These are phyloP conservation scores for Claviceps pusilla DNA, from an alignment of 2,329 filamentous ascomycete species.

Conservation along the genomic window DNA sequence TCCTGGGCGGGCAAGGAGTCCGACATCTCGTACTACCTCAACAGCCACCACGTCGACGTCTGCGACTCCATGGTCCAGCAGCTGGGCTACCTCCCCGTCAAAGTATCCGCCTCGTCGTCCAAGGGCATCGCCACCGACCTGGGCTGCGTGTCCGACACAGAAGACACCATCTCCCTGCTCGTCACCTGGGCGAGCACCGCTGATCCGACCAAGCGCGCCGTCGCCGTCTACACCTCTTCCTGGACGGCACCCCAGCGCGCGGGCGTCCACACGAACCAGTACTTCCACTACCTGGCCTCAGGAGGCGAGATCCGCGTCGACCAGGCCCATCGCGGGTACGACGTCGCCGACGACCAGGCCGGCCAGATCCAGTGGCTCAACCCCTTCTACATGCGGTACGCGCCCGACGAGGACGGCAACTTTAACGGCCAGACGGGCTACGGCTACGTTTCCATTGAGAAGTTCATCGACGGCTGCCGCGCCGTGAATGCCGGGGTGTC, in stretches of 20 bases:
- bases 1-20: constrained; percentile 84
- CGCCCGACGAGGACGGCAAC: constrained; percentile 87
- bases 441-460: constrained; percentile 88
- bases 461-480: constrained; percentile 80
- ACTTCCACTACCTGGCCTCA: constrained; percentile 84
- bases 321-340: constrained; percentile 88
- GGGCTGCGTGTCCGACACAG: constrained; percentile 66
- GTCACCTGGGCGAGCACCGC: constrained; percentile 72
- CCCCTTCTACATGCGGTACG: constrained; percentile 91
- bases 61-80: constrained; percentile 78
- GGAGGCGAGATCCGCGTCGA: constrained; percentile 78
- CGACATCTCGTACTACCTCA: constrained; percentile 92
- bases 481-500: constrained; percentile 62
- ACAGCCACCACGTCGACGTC: constrained; percentile 86
- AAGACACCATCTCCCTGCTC: constrained; percentile 84
- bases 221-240: constrained; percentile 81
- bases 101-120: constrained; percentile 63
- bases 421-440: constrained; percentile 85
- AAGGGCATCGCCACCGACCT: constrained; percentile 65
- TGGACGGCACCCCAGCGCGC: constrained; percentile 90
- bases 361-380: constrained; percentile 73
- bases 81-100: constrained; percentile 57
- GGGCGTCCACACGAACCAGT: constrained; percentile 91
- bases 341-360: constrained; percentile 68
- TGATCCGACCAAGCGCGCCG: constrained; percentile 56